These are phyloP conservation scores for Aspergillus spinulosporus DNA, from an alignment of 2,329 filamentous ascomycete species.

Conservation along the genomic window DNA sequence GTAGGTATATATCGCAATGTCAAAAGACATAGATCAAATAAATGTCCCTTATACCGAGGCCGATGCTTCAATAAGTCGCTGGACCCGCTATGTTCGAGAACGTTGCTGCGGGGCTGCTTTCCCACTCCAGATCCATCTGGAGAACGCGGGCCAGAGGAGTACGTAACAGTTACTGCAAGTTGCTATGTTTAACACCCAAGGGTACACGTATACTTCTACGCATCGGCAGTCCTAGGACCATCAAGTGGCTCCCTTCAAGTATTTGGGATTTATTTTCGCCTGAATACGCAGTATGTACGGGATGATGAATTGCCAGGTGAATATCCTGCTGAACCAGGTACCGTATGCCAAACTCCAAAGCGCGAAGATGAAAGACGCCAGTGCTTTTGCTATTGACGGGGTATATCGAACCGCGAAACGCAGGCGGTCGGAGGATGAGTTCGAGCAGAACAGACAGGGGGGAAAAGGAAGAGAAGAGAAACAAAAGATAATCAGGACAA, in stretches of 20 bases:
- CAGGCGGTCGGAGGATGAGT: background rate
- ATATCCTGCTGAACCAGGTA: background rate
- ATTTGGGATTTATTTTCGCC: background rate
- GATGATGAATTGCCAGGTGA: background rate
- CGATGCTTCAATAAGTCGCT: background rate
- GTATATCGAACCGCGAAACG: conserved; percentile 13
- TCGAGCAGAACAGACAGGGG: background rate
- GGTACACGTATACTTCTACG: background rate
- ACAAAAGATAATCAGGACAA: conserved; percentile 1
- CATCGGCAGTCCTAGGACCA: background rate
- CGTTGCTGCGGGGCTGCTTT: conserved; percentile 7
- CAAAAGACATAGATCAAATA: background rate
- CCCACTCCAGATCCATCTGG: conserved; percentile 5
- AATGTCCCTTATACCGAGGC: background rate
- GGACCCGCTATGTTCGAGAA: conserved; percentile 13
- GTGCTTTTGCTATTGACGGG: conserved; percentile 16
- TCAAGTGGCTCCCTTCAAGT: too few species aligned
- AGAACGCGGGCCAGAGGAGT: background rate
- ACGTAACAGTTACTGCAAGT: background rate
- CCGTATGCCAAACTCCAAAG: conserved; percentile 9
- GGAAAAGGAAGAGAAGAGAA: background rate
- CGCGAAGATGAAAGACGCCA: background rate
- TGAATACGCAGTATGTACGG: background rate
- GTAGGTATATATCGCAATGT: background rate
- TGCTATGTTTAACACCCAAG: background rate